Conservation (phyloP, 2,329 filamentous ascomycete species). For the Aspergillus arachidicola region DNA sequence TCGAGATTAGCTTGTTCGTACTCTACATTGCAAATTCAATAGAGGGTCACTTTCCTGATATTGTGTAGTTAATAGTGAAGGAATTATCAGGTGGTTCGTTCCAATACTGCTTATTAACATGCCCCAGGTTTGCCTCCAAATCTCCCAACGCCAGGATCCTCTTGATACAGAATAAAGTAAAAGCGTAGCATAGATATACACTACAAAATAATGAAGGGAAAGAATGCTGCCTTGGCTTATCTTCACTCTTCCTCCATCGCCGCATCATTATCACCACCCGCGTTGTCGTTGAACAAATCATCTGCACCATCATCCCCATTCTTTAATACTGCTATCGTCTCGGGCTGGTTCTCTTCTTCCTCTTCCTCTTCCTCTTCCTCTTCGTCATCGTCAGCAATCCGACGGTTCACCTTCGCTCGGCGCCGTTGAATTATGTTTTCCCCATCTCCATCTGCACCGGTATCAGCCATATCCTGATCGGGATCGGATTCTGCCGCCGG, state of each 20-base stretch:
- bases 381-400: slow-evolving; percentile 40
- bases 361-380: slow-evolving; percentile 48
- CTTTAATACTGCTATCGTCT: slow-evolving; percentile 16
- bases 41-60: background rate
- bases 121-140: background rate
- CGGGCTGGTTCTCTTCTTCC: slow-evolving; percentile 40
- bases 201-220: slow-evolving; percentile 4
- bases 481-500: slow-evolving; percentile 19
- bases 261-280: slow-evolving; percentile 35
- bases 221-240: background rate
- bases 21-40: background rate
- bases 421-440: slow-evolving; percentile 36
- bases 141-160: slow-evolving; percentile 12
- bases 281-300: slow-evolving; percentile 40
- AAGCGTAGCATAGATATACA: slow-evolving; percentile 11
- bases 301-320: slow-evolving; percentile 34
- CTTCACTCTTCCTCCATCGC: slow-evolving; percentile 39
- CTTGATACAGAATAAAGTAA: slow-evolving; percentile 11
- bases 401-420: slow-evolving; percentile 35
- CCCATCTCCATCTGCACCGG: slow-evolving; percentile 46
- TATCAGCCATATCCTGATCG: slow-evolving; percentile 17
- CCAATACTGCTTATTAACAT: background rate
- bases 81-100: background rate
- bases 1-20: background rate
- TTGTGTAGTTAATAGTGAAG: background rate